A percentile compares a stretch with the other conserved stretches of the same genome.
These are phyloP conservation scores for Verticillium alfalfae DNA, from an alignment of 2,329 filamentous ascomycete genomes.

Conservation along the genomic window DNA sequence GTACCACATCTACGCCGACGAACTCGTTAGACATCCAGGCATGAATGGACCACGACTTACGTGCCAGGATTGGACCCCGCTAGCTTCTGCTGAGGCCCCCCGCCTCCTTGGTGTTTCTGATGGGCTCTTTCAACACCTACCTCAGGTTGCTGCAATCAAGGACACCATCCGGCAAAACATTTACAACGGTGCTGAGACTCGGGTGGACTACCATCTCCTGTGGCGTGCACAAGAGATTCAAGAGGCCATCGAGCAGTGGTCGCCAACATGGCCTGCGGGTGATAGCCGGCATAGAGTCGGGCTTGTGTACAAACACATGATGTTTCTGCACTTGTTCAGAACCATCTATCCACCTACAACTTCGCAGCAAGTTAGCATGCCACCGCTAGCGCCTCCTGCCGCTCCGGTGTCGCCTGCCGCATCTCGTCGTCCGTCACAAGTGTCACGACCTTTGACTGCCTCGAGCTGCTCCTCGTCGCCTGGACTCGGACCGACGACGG, in stretches of 20 bases:
- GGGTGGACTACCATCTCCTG: conserved; percentile 67
- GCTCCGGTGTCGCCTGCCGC: conserved; percentile 7
- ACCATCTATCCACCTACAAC: conserved; percentile 51
- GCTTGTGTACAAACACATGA: conserved; percentile 59
- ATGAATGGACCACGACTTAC: conserved; percentile 28
- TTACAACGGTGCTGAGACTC: conserved; percentile 54
- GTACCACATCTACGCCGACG: conserved; percentile 69
- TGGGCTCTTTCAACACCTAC: conserved; percentile 72
- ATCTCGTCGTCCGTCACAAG: conserved; percentile 11
- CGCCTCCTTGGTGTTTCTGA: conserved; percentile 77
- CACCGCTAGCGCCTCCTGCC: conserved; percentile 7
- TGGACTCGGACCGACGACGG: conserved; percentile 13
- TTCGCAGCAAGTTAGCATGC: conserved; percentile 3
- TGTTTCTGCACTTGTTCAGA: conserved; percentile 59
- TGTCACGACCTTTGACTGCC: conserved; percentile 10
- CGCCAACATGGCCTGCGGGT: conserved; percentile 53
- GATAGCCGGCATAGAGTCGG: conserved; percentile 53
- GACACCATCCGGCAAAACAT: conserved; percentile 69
- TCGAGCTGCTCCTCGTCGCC: conserved; percentile 29
- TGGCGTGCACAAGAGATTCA: conserved; percentile 73
- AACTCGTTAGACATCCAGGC: conserved; percentile 47
- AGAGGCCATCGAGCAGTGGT: conserved; percentile 67
- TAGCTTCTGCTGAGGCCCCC: conserved; percentile 36
- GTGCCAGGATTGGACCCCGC: conserved; percentile 37
- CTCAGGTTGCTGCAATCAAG: conserved; percentile 71